Evolutionary conservation across 1,284 basidiomycete genomes (phyloP), one percentile per base, ranked within the genome.

Genomic region (Microbotryum violaceum): DNA sequence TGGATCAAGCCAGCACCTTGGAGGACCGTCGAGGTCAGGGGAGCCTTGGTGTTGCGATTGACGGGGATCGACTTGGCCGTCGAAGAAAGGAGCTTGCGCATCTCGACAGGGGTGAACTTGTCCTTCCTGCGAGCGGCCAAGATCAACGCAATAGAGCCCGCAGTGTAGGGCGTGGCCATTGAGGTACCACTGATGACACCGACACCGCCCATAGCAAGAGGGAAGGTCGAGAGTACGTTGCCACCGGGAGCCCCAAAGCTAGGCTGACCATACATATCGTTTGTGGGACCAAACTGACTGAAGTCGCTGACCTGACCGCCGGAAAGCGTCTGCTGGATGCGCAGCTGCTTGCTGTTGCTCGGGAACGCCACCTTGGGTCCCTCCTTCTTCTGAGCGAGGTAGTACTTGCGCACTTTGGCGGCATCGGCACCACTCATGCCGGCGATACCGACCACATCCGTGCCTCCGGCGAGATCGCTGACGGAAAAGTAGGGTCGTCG

Each of bases 131-230:
- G 64, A 16, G 78, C 80, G 27, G 79, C 73, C 53, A 88, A 78
- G 56, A 85, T 78, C 4, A 89, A 78, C 2, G 86, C 87, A 20
- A 82, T 79, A 48, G 81, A 79, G 12, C 85, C 87, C 4, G 86
- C 82, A 54, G 83, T 76, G 54, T 64, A 62, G 1, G 67, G 67
- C 6, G 72, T 69, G 0, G 74, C 66, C 70, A 74, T 70, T 53
- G 67, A 68, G 9, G 72, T 74, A 23, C 80, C 82, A 25, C 78
- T 82, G 44, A 75, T 67, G 49, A 81, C 74, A 7, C 75, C 76
- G 62, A 77, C 79, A 14, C 75, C 75, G 47, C 82, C 81, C 5
- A 79, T 70, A 33, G 75, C 75, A 48, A 78, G 70, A 4, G 82
- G 81, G 51, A 79, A 75, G 4, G 83, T 84, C 21, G 81, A 84